Evolutionary conservation across 1,284 basidiomycete species (phyloP), one percentile per base, ranked within the genome.

Genomic region (Cutaneotrichosporon cavernicola): DNA sequence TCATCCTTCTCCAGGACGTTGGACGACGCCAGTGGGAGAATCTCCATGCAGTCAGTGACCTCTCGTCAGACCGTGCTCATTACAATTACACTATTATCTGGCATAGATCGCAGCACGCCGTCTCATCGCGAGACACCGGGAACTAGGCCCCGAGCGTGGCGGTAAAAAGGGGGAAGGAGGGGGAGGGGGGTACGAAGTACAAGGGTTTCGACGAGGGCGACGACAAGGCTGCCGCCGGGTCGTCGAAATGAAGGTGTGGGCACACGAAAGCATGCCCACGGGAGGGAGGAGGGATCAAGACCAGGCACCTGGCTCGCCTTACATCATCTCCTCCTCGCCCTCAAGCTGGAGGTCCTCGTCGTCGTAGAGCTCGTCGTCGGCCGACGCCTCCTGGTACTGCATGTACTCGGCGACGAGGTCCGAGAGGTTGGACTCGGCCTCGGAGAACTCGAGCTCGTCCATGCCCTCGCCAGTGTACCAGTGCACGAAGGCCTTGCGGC

Each of bases 391-490:
- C 84, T 96, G 92, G 86, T 97, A 97, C 83, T 97, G 93, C 47
- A 60, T 91, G 84, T 96, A 94, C 82, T 94, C 91, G 62, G 91
- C 91, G 69, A 93, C 90, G 64, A 95, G 84, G 84, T 94, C 92
- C 81, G 93, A 91, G 90, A 96, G 92, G 86, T 96, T 96, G 71
- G 90, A 92, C 63, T 97, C 92, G 64, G 92, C 92, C 82, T 97
- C 93, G 69, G 92, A 72, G 69, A 87, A 88, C 85, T 93, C 93
- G 89, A 97, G 93, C 87, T 97, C 95, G 82, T 97, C 94, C 95
- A 97, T 97, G 82, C 95, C 94, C 85, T 96, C 93, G 79, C 94
- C 92, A 53, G 92, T 97, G 84, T 97, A 96, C 91, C 94, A 97
- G 83, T 97, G 94, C 86, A 97, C 89, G 89, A 97, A 97, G 51